Conservation (phyloP, 176 grass and related monocot species). For the Rhipidocladum racemiflorum region DNA sequence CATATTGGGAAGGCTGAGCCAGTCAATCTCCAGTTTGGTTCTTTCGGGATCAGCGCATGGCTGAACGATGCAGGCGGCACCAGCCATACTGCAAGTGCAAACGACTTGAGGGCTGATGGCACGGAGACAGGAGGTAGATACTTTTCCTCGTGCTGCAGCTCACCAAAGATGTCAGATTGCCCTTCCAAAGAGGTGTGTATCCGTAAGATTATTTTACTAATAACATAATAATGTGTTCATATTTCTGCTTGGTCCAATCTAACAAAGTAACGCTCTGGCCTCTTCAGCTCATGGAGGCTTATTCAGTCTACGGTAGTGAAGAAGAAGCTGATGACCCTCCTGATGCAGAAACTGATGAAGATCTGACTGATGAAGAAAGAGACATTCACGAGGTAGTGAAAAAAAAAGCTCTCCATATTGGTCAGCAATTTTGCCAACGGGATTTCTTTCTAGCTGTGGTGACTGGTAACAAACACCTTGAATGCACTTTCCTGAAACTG, state of each 20-base stretch:
- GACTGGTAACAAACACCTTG: background rate
- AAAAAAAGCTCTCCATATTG: background rate
- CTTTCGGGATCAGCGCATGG: conserved; percentile 89
- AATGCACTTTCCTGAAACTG: background rate
- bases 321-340: conserved; percentile 64
- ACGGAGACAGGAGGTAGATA: conserved; percentile 41
- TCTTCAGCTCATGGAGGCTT: conserved; percentile 63
- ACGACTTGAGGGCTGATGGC: conserved; percentile 59
- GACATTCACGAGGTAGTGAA: conserved; percentile 56
- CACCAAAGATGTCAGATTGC: conserved; percentile 67
- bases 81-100: conserved; percentile 68
- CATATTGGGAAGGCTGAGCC: conserved; percentile 68
- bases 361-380: conserved; percentile 61
- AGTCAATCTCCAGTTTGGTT: conserved; percentile 87
- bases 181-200: conserved; percentile 78
- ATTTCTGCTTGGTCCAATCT: background rate
- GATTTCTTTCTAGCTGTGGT: background rate
- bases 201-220: background rate
- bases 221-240: background rate
- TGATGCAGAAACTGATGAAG: conserved; percentile 70
- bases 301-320: conserved; percentile 70
- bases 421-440: background rate
- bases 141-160: conserved; percentile 71
- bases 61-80: conserved; percentile 62
- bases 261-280: conserved; percentile 13